phyloP scores from a whole-genome alignment of 1,284 basidiomycete species.

The Pulveroboletus sp. region DNA sequence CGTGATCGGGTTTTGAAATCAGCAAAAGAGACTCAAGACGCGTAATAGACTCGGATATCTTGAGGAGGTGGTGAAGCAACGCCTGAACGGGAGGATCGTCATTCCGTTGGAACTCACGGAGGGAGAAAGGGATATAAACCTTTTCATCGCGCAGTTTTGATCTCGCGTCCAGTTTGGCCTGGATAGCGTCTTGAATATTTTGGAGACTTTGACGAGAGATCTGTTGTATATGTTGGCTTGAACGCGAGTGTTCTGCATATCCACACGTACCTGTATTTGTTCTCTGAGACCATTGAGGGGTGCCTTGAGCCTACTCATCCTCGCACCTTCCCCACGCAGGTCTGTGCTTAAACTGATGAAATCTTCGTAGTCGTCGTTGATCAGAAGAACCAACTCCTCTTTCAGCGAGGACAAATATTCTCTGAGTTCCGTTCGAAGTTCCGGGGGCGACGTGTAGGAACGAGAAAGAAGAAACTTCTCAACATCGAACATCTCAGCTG shows the following conservation, averaged over 20 bases:
- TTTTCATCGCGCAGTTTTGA: conserved; percentile 81
- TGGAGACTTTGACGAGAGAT: conserved; percentile 64
- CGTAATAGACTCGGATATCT: conserved; percentile 84
- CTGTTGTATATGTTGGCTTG: conserved; percentile 39
- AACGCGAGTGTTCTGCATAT: background rate
- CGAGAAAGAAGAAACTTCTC: conserved; percentile 90
- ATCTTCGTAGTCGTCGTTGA: conserved; percentile 97
- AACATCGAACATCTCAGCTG: conserved; percentile 71
- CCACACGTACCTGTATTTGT: conserved; percentile 64
- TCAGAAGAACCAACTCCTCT: conserved; percentile 90
- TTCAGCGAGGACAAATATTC: conserved; percentile 84
- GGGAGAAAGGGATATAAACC: conserved; percentile 42
- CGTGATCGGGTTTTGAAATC: conserved; percentile 44
- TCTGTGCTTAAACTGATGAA: conserved; percentile 95
- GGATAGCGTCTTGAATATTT: conserved; percentile 70
- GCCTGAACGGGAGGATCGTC: conserved; percentile 48
- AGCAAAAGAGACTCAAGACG: conserved; percentile 81
- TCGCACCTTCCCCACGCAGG: conserved; percentile 77
- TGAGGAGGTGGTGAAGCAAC: conserved; percentile 79
- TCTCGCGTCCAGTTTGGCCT: conserved; percentile 74
- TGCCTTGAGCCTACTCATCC: conserved; percentile 64
- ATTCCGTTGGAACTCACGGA: background rate
- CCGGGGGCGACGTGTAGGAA: conserved; percentile 82
- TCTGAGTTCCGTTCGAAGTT: conserved; percentile 84
- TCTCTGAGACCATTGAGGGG: conserved; percentile 66